Percentiles rank a stretch among this genome's conserved stretches.
Conservation (phyloP, 108 stramenopile species). For the Cyclostephanos invisitatus region DNA sequence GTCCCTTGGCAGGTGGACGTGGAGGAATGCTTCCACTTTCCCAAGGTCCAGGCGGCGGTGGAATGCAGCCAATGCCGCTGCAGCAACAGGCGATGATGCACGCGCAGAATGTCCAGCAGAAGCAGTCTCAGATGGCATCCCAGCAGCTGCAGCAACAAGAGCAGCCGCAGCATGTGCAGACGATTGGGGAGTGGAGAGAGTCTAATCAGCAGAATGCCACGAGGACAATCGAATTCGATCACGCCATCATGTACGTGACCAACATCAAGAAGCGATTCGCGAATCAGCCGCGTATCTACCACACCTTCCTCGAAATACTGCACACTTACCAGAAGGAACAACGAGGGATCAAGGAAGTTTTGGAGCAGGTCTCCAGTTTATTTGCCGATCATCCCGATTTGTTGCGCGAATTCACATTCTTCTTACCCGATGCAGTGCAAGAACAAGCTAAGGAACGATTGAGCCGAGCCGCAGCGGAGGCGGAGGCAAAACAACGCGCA, state of each 20-base stretch:
- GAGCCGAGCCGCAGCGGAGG: slow-evolving; percentile 83
- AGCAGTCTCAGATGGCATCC: slow-evolving; percentile 5
- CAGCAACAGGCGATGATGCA: slow-evolving; percentile 30
- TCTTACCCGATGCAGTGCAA: slow-evolving; percentile 92
- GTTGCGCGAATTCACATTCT: slow-evolving; percentile 92
- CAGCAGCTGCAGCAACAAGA: slow-evolving; percentile 21
- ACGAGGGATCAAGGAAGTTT: slow-evolving; percentile 92
- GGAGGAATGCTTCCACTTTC: slow-evolving; percentile 14
- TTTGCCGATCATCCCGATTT: slow-evolving; percentile 94
- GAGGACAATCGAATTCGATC: slow-evolving; percentile 84
- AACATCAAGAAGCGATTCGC: slow-evolving; percentile 93
- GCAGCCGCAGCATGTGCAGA: slow-evolving; percentile 27
- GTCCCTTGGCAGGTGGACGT: slow-evolving; percentile 15
- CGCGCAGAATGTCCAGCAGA: slow-evolving; percentile 12
- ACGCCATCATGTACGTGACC: slow-evolving; percentile 94
- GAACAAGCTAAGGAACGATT: slow-evolving; percentile 90
- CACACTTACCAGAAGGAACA: slow-evolving; percentile 96
- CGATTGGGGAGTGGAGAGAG: neutral
- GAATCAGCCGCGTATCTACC: slow-evolving; percentile 83
- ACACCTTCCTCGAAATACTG: slow-evolving; percentile 89
- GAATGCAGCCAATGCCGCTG: slow-evolving; percentile 17
- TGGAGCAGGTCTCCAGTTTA: slow-evolving; percentile 87
- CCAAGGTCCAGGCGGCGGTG: slow-evolving; percentile 1
- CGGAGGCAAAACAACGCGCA: slow-evolving; percentile 79
- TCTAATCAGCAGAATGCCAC: slow-evolving; percentile 25